Percentiles rank a stretch among this genome's conserved stretches.
These are phyloP conservation scores for Aspergillus transmontanensis DNA, from an alignment of 2,329 filamentous ascomycete genomes.

Conservation along the genomic window DNA sequence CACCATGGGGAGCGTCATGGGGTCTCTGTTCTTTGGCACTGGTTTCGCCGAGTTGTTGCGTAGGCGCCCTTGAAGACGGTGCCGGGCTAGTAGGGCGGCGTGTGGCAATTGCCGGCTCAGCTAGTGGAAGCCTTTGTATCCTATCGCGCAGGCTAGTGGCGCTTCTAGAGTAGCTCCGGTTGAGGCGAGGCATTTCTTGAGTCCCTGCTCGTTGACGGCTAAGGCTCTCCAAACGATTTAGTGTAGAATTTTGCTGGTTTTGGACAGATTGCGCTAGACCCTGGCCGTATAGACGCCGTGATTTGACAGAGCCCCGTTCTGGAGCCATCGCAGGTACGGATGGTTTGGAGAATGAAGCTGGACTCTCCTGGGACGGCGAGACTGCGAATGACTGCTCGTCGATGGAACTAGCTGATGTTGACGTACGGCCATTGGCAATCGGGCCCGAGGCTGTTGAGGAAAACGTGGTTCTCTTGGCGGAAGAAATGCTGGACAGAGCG, in stretches of 20 bases:
- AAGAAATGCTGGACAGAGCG: conserved; percentile 63
- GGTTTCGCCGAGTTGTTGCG: conserved; percentile 42
- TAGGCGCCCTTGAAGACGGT: conserved; percentile 40
- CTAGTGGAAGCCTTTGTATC: conserved; percentile 37
- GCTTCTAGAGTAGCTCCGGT: conserved; percentile 56
- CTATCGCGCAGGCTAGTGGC: conserved; percentile 67
- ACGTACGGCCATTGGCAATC: conserved; percentile 69
- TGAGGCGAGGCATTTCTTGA: conserved; percentile 50
- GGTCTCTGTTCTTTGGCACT: conserved; percentile 33
- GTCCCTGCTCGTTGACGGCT: conserved; percentile 65
- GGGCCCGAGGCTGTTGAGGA: conserved; percentile 80
- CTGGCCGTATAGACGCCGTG: conserved; percentile 79
- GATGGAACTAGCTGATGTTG: conserved; percentile 85
- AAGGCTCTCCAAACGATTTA: conserved; percentile 79
- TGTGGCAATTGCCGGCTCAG: conserved; percentile 24
- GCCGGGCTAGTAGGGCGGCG: conserved; percentile 45
- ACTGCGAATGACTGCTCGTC: conserved; percentile 63
- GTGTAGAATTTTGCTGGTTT: conserved; percentile 74
- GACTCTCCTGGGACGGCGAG: conserved; percentile 30
- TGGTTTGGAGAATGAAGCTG: conserved; percentile 29
- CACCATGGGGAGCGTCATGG: conserved; percentile 30
- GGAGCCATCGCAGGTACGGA: conserved; percentile 41
- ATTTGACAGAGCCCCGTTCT: conserved; percentile 70
- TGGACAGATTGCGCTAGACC: conserved; percentile 77
- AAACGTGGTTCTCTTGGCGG: conserved; percentile 76